Evolutionary conservation across 1,284 basidiomycete species (phyloP).

Genomic region (Rhodotorula mucilaginosa): DNA sequence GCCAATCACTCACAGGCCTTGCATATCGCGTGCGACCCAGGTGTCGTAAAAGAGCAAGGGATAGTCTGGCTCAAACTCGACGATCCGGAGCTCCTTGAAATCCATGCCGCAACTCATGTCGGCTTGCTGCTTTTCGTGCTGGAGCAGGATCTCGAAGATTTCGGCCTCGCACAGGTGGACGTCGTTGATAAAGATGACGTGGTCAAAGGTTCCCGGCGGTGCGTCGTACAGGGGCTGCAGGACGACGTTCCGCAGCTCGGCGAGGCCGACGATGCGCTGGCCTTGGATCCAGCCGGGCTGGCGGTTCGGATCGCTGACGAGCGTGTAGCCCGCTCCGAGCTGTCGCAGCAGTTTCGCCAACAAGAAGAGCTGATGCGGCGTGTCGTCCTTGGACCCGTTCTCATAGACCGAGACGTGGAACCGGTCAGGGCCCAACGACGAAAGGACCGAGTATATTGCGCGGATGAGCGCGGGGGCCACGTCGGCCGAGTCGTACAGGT

Average conservation of each 20-base stretch:
- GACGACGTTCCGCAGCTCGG: slow-evolving; percentile 51
- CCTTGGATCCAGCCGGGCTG: slow-evolving; percentile 2
- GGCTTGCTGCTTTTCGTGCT: slow-evolving; percentile 51
- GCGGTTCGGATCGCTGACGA: slow-evolving; percentile 16
- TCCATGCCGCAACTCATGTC: slow-evolving; percentile 54
- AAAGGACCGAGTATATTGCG: slow-evolving; percentile 36
- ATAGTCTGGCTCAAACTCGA: slow-evolving; percentile 42
- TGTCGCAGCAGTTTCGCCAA: slow-evolving; percentile 33
- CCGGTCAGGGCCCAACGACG: slow-evolving; percentile 35
- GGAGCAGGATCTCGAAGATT: slow-evolving; percentile 51
- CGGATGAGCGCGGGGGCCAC: slow-evolving; percentile 42
- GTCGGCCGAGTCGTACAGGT: slow-evolving; percentile 35
- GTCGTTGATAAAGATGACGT: slow-evolving; percentile 53
- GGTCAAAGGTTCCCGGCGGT: slow-evolving; percentile 47
- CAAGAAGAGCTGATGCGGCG: slow-evolving; percentile 37
- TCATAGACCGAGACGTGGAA: slow-evolving; percentile 44
- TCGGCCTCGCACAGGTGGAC: slow-evolving; percentile 51
- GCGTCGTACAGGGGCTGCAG: slow-evolving; percentile 50
- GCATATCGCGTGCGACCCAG: slow-evolving; percentile 16
- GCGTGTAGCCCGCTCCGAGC: slow-evolving; percentile 38
- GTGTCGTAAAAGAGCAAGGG: slow-evolving; percentile 52
- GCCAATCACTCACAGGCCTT: not conserved
- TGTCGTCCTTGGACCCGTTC: slow-evolving; percentile 43
- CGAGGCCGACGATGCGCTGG: slow-evolving; percentile 49
- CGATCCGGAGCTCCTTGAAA: slow-evolving; percentile 39